phyloP scores from a whole-genome alignment of 2,329 filamentous ascomycete species.

The Penicillium sp. region DNA sequence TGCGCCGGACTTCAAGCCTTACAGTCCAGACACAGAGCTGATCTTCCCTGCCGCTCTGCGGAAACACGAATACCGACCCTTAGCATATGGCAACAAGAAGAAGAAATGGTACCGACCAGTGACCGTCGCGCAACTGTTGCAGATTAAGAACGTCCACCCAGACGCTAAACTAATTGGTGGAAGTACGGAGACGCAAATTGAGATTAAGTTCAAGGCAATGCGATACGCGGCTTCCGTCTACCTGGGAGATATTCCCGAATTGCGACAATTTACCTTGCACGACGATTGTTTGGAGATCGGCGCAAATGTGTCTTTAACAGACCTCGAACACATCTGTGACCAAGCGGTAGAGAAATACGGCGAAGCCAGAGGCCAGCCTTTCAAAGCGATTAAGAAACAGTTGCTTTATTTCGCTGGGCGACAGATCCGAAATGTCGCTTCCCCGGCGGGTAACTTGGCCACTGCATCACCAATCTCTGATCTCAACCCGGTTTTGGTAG shows the following conservation, averaged over 20 bases:
- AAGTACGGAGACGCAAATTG: slow-evolving; percentile 96
- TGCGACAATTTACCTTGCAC: slow-evolving; percentile 76
- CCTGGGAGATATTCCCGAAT: slow-evolving; percentile 87
- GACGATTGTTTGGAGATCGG: slow-evolving; percentile 86
- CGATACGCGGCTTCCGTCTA: slow-evolving; percentile 87
- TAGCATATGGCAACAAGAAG: slow-evolving; percentile 90
- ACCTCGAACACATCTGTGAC: slow-evolving; percentile 80
- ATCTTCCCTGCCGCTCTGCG: slow-evolving; percentile 88
- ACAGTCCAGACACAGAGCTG: slow-evolving; percentile 88
- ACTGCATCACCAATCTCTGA: slow-evolving; percentile 97
- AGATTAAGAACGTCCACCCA: slow-evolving; percentile 84
- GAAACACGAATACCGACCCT: slow-evolving; percentile 75
- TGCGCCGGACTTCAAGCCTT: slow-evolving; percentile 88
- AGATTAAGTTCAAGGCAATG: slow-evolving; percentile 96
- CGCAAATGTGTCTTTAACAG: slow-evolving; percentile 88
- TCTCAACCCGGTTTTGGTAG: slow-evolving; percentile 90
- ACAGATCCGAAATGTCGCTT: slow-evolving; percentile 97
- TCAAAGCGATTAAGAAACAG: slow-evolving; percentile 89
- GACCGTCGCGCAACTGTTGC: slow-evolving; percentile 79
- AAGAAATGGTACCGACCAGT: slow-evolving; percentile 93
- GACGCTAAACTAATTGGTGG: slow-evolving; percentile 92
- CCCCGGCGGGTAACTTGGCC: slow-evolving; percentile 88
- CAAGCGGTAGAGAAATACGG: slow-evolving; percentile 81
- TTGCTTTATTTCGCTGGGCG: slow-evolving; percentile 91
- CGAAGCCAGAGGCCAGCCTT: slow-evolving; percentile 68